Evolutionary conservation across 2,329 filamentous ascomycete species (phyloP).

Genomic region (Cryphonectria parasitica): DNA sequence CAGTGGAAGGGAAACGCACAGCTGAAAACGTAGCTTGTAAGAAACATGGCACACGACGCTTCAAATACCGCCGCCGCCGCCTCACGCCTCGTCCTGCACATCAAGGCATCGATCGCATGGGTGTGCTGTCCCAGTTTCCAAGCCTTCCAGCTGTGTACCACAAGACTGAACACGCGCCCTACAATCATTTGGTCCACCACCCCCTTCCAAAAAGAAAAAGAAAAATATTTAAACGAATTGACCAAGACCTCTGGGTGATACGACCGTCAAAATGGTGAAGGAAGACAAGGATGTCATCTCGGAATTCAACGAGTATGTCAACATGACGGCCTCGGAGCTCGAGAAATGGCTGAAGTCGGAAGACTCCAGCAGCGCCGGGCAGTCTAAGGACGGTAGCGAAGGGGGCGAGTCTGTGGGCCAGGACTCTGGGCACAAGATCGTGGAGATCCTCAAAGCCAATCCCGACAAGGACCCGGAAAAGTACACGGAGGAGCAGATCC

Average conservation of each 20-base stretch:
- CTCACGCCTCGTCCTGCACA: neutral
- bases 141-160: neutral
- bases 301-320: conserved; percentile 69
- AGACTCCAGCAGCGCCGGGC: conserved; percentile 62
- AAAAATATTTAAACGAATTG: neutral
- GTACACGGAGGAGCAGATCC: conserved; percentile 59
- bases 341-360: conserved; percentile 63
- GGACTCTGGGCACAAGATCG: conserved; percentile 65
- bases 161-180: too few relatives aligned
- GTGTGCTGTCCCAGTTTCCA: neutral
- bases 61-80: neutral
- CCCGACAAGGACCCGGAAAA: conserved; percentile 58
- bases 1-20: neutral
- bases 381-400: conserved; percentile 59
- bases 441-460: conserved; percentile 65
- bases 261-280: conserved; percentile 31
- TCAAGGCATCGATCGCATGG: neutral
- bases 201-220: neutral
- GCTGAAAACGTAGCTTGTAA: neutral
- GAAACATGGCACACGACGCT: neutral
- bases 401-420: conserved; percentile 67
- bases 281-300: conserved; percentile 42
- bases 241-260: neutral
- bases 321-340: conserved; percentile 66
- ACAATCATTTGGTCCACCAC: too few relatives aligned